These are phyloP conservation scores for Iberis pinnata DNA, from an alignment of 345 rosid species.

Conservation along the genomic window DNA sequence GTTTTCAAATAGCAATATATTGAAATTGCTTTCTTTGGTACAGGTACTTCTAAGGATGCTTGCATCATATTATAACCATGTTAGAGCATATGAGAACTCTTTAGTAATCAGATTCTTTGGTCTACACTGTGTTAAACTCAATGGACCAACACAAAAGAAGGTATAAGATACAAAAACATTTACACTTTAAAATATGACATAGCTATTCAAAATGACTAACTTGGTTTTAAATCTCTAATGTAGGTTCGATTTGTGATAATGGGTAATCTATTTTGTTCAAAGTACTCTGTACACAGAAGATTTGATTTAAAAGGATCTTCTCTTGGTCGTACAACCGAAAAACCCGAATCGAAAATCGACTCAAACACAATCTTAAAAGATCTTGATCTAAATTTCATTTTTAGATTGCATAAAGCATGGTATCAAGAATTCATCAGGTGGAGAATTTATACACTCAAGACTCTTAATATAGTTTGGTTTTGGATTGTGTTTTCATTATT, in stretches of 20 bases:
- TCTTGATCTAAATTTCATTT: slow-evolving; percentile 74
- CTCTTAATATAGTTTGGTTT: not conserved
- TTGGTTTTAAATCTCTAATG: slow-evolving; percentile 9
- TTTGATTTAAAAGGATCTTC: slow-evolving; percentile 95
- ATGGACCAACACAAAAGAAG: slow-evolving; percentile 80
- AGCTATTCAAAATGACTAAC: not conserved
- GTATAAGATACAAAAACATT: slow-evolving; percentile 27
- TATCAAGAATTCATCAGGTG: slow-evolving; percentile 56
- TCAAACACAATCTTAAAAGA: slow-evolving; percentile 80
- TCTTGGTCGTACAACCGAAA: slow-evolving; percentile 82
- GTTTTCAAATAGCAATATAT: not conserved
- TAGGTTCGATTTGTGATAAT: slow-evolving; percentile 96
- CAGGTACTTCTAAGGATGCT: slow-evolving; percentile 95
- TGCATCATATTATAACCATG: slow-evolving; percentile 78
- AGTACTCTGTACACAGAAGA: slow-evolving; percentile 70
- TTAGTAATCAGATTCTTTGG: slow-evolving; percentile 76
- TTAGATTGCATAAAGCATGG: slow-evolving; percentile 77
- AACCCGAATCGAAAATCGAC: slow-evolving; percentile 66
- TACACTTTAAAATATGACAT: not conserved
- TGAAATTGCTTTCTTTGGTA: slow-evolving; percentile 7
- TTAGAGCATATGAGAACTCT: slow-evolving; percentile 75
- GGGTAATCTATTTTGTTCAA: slow-evolving; percentile 86
- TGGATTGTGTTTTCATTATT: slow-evolving; percentile 2
- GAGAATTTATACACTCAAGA: not conserved
- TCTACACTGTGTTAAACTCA: slow-evolving; percentile 76